Conservation (phyloP, 139 green algal species). For the Chlamydomonas sp. region DNA sequence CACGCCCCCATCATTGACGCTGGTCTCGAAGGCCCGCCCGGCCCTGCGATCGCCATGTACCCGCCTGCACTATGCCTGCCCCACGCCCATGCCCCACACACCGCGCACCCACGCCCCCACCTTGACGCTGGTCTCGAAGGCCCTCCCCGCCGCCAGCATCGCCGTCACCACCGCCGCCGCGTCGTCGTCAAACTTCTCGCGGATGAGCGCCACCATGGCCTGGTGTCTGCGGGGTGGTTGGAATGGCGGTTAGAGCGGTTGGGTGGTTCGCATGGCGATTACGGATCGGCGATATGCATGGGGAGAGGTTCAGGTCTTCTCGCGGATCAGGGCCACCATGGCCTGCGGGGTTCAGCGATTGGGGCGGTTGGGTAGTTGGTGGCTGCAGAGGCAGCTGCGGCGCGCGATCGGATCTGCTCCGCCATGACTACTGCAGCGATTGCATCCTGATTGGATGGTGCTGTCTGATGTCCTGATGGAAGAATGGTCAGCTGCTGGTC, state of each 20-base stretch:
- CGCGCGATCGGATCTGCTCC: background rate
- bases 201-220: conserved; percentile 51
- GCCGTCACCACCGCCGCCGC: conserved; percentile 56
- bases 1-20: no score
- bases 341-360: background rate
- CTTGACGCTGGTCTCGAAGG: conserved; percentile 19
- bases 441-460: no score
- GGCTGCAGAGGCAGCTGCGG: background rate
- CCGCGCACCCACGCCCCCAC: background rate
- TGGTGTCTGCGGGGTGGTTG: conserved; percentile 39
- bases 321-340: conserved; percentile 51
- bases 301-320: conserved; percentile 20
- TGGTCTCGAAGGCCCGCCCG: no score
- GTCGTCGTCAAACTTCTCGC: conserved; percentile 51
- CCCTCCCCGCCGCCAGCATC: conserved; percentile 54
- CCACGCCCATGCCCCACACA: background rate
- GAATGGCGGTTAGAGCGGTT: background rate
- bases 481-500: no score
- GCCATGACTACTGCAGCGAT: no score
- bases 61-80: no score
- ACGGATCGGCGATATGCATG: no score
- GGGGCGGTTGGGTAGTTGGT: background rate
- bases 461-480: no score
- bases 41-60: no score
- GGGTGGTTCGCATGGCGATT: background rate